Base-by-base conservation (phyloP, 495 filamentous ascomycete genomes). In the Podospora bellae-mahoneyi region DNA sequence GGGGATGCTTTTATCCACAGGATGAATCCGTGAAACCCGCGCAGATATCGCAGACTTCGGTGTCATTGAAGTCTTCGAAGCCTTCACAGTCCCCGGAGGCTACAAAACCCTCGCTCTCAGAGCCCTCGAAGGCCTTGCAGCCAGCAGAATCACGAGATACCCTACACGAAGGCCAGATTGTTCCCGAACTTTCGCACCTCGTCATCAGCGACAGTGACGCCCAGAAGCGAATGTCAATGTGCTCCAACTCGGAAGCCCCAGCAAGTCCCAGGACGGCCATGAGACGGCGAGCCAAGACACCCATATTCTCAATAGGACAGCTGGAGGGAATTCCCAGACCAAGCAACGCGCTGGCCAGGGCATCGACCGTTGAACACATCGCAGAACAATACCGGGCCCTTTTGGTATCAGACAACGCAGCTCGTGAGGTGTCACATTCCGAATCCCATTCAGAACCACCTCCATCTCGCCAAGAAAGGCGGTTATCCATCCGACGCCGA, bases 371-470 rank as follows among this genome's bases (percentile, higher is more conserved):
- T 34, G 81, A 83, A 61, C 72, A 75, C 56, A 81, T 84, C 28
- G 82, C 82, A 15, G 80, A 82, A 30, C 81, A 82, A 20, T 84
- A 83, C 68, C 68, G 73, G 16, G 80, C 79, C 1, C 63, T 84
- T 0, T 66, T 83, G 3, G 76, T 80, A 15, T 79, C 78, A 0
- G 75, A 77, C 20, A 69, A 66, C 44, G 72, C 73, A 10, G 59
- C 68, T 6, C 67, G 64, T 26, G 48, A 63, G n/a, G 73, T 76
- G 15, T 48, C 70, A 0, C 67, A 70, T 1, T 72, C 71, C 20
- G 73, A 78, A 10, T 54, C 69, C 0, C 67, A 70, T 1, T 72
- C 71, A 30, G 71, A 78, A 53, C 73, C 71, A 0, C 62, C 69
- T 9, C 74, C 69, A 20, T 70, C 77, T 1, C 73, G 67, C 0